Evolutionary conservation across 805 yeast species (phyloP).

Genomic region (Teunomyces gatunensis): DNA sequence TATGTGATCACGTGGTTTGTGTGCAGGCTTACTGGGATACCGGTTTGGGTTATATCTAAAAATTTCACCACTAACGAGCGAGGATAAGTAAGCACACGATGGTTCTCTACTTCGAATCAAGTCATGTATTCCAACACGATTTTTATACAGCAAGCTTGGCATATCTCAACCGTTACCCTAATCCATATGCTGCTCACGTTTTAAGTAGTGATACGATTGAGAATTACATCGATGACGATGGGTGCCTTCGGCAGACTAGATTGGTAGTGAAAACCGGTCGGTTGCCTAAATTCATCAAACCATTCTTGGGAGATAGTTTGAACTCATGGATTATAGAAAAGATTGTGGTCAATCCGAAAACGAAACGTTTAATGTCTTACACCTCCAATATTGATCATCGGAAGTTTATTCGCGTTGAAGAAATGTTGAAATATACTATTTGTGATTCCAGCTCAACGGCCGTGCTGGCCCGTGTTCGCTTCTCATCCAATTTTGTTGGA

Average conservation of each 20-base stretch:
- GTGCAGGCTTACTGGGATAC: not conserved
- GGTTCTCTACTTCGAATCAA: constrained; percentile 61
- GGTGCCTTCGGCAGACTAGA: constrained; percentile 68
- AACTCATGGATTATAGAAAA: constrained; percentile 82
- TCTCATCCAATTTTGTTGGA: constrained; percentile 66
- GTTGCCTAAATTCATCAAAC: constrained; percentile 75
- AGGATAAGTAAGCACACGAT: constrained; percentile 25
- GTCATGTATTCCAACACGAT: constrained; percentile 59
- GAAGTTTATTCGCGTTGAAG: constrained; percentile 74
- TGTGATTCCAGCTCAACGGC: constrained; percentile 35
- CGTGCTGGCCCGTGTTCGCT: constrained; percentile 59
- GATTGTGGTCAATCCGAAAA: constrained; percentile 64
- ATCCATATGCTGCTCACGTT: constrained; percentile 85
- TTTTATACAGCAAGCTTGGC: constrained; percentile 76
- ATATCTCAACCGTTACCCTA: constrained; percentile 58
- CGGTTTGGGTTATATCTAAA: not conserved
- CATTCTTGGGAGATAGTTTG: constrained; percentile 63
- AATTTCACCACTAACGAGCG: not conserved
- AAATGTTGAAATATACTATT: constrained; percentile 56
- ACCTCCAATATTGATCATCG: constrained; percentile 84
- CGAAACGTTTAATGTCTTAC: constrained; percentile 58
- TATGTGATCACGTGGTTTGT: not conserved
- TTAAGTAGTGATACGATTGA: constrained; percentile 76
- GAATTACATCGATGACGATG: constrained; percentile 54
- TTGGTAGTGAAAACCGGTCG: constrained; percentile 76